A percentile compares a stretch with the other conserved stretches of the same genome.
Conservation (phyloP, 108 stramenopile species). For the Fistulifera pelliculosa region DNA sequence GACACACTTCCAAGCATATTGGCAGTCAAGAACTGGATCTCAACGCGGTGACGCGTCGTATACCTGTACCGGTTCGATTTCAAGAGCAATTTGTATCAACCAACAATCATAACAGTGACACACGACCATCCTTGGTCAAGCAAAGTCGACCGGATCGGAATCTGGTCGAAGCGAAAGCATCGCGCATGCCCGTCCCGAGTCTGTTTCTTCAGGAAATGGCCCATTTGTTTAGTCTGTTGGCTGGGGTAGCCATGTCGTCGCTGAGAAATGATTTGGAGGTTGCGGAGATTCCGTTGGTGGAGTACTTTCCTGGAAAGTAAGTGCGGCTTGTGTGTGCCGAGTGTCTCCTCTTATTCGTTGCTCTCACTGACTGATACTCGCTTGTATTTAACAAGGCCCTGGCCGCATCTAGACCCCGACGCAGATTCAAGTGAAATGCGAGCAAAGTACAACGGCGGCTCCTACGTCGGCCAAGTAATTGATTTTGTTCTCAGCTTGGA, state of each 20-base stretch:
- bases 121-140: background rate
- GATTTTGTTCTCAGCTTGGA: conserved; percentile 45
- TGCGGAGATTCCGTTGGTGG: conserved; percentile 38
- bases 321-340: too few relatives aligned
- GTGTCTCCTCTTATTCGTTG: too few relatives aligned
- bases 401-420: conserved; percentile 43
- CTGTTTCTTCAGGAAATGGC: conserved; percentile 63
- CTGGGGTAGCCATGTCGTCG: conserved; percentile 57
- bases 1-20: too few relatives aligned
- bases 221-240: conserved; percentile 46
- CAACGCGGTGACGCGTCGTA: background rate
- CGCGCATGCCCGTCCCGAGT: conserved; percentile 20
- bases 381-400: conserved; percentile 6
- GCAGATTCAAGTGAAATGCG: conserved; percentile 10
- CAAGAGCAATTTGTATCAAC: conserved; percentile 1
- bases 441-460: conserved; percentile 1
- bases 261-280: conserved; percentile 54
- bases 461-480: conserved; percentile 6
- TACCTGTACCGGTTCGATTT: background rate
- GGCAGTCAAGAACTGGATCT: too few relatives aligned
- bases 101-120: background rate
- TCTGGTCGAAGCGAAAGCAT: background rate
- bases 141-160: background rate
- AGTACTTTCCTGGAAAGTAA: conserved; percentile 35
- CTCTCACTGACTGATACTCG: background rate